Base-by-base conservation (phyloP, 768 basidiomycete genomes). In the Wakefieldia striispora region DNA sequence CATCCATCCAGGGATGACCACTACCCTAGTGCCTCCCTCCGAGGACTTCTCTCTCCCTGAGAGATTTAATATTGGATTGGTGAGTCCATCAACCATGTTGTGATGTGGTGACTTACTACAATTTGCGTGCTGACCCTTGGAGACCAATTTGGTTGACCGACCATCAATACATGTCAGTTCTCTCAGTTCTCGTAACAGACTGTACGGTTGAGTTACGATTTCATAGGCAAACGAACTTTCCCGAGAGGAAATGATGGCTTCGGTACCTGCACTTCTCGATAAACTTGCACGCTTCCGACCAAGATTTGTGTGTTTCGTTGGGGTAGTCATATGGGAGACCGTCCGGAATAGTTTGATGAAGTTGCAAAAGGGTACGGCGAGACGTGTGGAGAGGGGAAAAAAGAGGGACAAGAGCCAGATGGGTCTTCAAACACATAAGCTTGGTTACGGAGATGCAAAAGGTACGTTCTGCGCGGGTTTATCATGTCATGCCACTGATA, bases 111-210 rank as follows among this genome's bases (percentile, higher is more conserved):
- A 19, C 26, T 11, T 31, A 38, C n/a, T n/a, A n/a, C n/a, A n/a
- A n/a, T n/a, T 33, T 19, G 23, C 40, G 6, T 23, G 23, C 21
- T 33, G 9, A 37, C 3, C 2, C 10, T 17, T 11, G 17, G 47
- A 91, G 90, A 91, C 88, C 0, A 87, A 93, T 59, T 70, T 94
- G 0, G 83, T 90, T 7, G 77, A 79, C 8, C 74, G 88, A 19
- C 81, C 88, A 0, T 87, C 88, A 0, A 65, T 77, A 1, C 78
- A 88, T 68, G 86, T 83, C 43, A 4, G 69, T 52, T 40, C 34
- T 45, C 13, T 83, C 43, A 4, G 69, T 51, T 39, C 34, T 45
- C 12, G 24, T 13, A 16, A 6, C 9, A 3, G 35, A 38, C 2
- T 47, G 3, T 16, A 0, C 6, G 14, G n/a, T 43, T 2, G 16